phyloP scores from a whole-genome alignment of 1,284 basidiomycete species.

The Pyrrhoderma noxium region DNA sequence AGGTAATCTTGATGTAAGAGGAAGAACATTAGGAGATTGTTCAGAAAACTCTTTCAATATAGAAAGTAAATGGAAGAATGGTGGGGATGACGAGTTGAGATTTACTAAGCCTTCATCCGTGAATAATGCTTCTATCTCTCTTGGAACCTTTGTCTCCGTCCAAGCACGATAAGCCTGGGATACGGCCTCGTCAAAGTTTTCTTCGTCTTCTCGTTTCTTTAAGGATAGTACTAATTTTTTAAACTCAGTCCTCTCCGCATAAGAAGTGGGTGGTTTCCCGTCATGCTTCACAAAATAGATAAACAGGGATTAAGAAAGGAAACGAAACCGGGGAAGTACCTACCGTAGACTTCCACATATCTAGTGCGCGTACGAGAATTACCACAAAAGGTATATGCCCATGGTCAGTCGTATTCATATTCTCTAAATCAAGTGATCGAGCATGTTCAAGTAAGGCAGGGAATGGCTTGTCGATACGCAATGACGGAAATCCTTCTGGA shows the following conservation, averaged over 20 bases:
- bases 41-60: slow-evolving; percentile 60
- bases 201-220: slow-evolving; percentile 76
- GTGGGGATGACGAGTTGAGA: slow-evolving; percentile 38
- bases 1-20: slow-evolving; percentile 64
- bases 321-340: slow-evolving; percentile 23
- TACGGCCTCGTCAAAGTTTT: slow-evolving; percentile 94
- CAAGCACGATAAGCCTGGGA: slow-evolving; percentile 74
- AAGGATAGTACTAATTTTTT: slow-evolving; percentile 54
- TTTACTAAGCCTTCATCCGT: slow-evolving; percentile 44
- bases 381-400: slow-evolving; percentile 83
- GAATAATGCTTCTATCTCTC: slow-evolving; percentile 61
- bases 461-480: slow-evolving; percentile 88
- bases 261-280: slow-evolving; percentile 54
- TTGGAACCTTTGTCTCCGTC: slow-evolving; percentile 61
- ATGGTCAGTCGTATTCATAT: slow-evolving; percentile 81
- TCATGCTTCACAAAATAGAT: slow-evolving; percentile 42
- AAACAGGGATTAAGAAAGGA: background rate
- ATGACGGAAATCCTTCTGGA: slow-evolving; percentile 75
- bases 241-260: slow-evolving; percentile 73
- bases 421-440: slow-evolving; percentile 59
- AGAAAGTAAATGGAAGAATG: slow-evolving; percentile 84
- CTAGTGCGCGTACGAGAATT: slow-evolving; percentile 76
- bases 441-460: slow-evolving; percentile 71
- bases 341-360: slow-evolving; percentile 73
- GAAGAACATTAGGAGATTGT: slow-evolving; percentile 39